Evolutionary conservation across 345 rosid species (phyloP), one percentile per base, ranked within the genome.

Genomic region (Populus pruinosa): DNA sequence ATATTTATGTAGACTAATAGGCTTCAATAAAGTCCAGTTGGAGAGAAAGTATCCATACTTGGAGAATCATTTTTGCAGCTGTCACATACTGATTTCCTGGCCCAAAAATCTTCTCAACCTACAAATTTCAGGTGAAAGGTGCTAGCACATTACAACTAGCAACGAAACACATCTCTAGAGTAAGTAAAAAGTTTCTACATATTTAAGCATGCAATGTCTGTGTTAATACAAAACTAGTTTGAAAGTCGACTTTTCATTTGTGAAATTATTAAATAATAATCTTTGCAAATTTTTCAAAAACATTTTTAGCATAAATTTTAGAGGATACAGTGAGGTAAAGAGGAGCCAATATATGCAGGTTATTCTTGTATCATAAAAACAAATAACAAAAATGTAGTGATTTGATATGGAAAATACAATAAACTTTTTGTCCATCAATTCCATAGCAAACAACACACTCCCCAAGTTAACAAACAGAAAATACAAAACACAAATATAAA

Each of bases 41-140:
- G 55, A 49, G 55, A 5, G 20, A 10, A 41, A 79, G 29, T 44
- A 73, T 49, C 17, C 74, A 12, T 88, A 94, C 98, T 72, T 95
- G 99, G 69, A 93, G 90, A 78, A 92, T 91, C 99, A 95, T 95
- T 86, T 95, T 95, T 47, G 98, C 98, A 59, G 99, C 97, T 4
- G 98, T 95, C 65, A 93, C 98, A 80, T 91, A 92, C 84, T 95
- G 98, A 86, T 95, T 95, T 71, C 97, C 97, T 2, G 99, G 98
- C 69, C 98, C 98, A 84, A 94, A 87, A 77, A 94, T 87, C 87
- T 95, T 93, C 85, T 93, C 98, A 81, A 89, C 98, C 99, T 93
- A 84, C 80, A 79, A 80, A 49, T 49, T 49, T 16, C 55, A 49
- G 8, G 55, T 49, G 55, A 49, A 49, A 49, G 21, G 55, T 17